Conservation (phyloP, 2,329 filamentous ascomycete species). For the Dothiorella sarmentorum region DNA sequence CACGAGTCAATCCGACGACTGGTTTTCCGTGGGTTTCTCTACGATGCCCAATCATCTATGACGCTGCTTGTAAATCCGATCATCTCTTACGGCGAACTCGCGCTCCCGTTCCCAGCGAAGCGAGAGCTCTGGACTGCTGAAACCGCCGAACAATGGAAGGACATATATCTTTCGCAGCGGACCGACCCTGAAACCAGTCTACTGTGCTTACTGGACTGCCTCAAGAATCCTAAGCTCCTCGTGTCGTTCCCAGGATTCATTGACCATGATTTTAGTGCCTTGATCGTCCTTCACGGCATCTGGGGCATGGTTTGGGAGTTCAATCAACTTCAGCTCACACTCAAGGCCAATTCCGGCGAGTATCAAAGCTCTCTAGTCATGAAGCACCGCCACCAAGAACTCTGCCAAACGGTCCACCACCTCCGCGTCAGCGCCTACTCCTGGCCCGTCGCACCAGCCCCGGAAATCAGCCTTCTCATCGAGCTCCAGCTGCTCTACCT, state of each 20-base stretch:
- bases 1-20: conserved; percentile 67
- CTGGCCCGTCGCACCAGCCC: conserved; percentile 8
- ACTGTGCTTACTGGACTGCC: not conserved
- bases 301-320: conserved; percentile 18
- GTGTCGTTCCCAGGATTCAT: conserved; percentile 49
- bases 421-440: conserved; percentile 46
- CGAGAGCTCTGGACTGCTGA: conserved; percentile 64
- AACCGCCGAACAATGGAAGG: conserved; percentile 63
- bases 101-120: conserved; percentile 61
- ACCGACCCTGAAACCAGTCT: not conserved
- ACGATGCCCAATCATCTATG: conserved; percentile 66
- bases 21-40: conserved; percentile 61
- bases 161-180: conserved; percentile 49
- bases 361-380: conserved; percentile 10
- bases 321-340: conserved; percentile 22
- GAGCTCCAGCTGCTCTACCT: conserved; percentile 61
- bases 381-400: conserved; percentile 59
- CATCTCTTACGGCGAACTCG: conserved; percentile 67
- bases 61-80: conserved; percentile 61
- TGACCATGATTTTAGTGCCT: conserved; percentile 36
- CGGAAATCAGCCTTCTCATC: conserved; percentile 32
- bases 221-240: conserved; percentile 51
- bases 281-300: conserved; percentile 3
- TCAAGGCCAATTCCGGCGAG: not conserved
- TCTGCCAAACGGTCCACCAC: conserved; percentile 56